Percentiles rank a stretch among this genome's conserved stretches.
These are phyloP conservation scores for Leccinum uliginosum DNA, from an alignment of 768 basidiomycete species.

Conservation along the genomic window DNA sequence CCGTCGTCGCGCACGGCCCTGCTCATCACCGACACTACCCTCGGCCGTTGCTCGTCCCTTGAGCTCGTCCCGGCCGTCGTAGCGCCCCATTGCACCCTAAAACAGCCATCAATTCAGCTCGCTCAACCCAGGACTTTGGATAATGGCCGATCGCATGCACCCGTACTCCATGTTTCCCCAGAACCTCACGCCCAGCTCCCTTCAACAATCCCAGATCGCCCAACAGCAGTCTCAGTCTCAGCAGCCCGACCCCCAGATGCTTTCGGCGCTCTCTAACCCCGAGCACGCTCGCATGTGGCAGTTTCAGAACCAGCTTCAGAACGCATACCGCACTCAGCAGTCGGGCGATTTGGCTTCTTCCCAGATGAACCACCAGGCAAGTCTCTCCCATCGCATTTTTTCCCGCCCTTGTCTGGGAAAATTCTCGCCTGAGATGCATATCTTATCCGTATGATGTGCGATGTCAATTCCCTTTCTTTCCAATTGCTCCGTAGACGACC, in stretches of 20 bases:
- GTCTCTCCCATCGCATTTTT: conserved; percentile 25
- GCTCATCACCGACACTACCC: conserved; percentile 25
- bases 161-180: conserved; percentile 52
- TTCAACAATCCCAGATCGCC: conserved; percentile 39
- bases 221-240: conserved; percentile 45
- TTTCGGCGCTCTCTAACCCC: conserved; percentile 41
- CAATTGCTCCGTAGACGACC: conserved; percentile 6
- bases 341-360: conserved; percentile 36
- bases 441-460: conserved; percentile 9
- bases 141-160: conserved; percentile 60
- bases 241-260: conserved; percentile 35
- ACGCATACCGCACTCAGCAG: conserved; percentile 40
- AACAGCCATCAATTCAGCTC: conserved; percentile 28
- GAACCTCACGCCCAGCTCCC: conserved; percentile 43
- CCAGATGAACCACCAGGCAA: conserved; percentile 46
- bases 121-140: conserved; percentile 29
- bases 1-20: conserved; percentile 44
- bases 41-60: conserved; percentile 20
- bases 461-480: conserved; percentile 18
- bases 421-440: conserved; percentile 9
- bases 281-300: conserved; percentile 58
- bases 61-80: conserved; percentile 22
- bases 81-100: conserved; percentile 24
- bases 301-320: conserved; percentile 42
- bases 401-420: conserved; percentile 17